phyloP scores from a whole-genome alignment of 257 asterid genomes.

The Solanum pimpinellifolium region DNA sequence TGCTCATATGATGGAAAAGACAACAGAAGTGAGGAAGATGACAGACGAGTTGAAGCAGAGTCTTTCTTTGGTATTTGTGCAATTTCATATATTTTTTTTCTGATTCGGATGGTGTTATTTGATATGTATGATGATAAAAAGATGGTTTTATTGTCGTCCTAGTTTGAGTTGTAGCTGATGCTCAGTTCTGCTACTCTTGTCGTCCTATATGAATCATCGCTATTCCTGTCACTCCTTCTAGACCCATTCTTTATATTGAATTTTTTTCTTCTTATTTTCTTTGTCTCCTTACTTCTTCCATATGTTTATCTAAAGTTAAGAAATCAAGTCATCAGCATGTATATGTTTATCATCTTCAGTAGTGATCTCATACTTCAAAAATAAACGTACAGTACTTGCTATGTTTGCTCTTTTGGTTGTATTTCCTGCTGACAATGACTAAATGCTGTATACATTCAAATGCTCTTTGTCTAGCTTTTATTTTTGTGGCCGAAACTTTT shows the following conservation, averaged over 20 bases:
- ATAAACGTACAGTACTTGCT: not conserved
- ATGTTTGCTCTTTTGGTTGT: not conserved
- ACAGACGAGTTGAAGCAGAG: constrained; percentile 47
- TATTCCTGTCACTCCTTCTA: not conserved
- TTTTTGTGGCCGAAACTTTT: not conserved
- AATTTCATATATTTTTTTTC: not conserved
- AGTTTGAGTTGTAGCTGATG: not conserved
- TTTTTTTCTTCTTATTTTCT: not conserved
- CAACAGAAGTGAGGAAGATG: constrained; percentile 66
- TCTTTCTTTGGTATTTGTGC: constrained; percentile 44
- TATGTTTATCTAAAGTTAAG: not conserved
- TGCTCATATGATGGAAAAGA: constrained; percentile 47
- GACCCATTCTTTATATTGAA: not conserved
- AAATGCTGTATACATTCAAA: not conserved
- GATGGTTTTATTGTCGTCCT: not conserved
- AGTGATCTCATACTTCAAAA: not conserved
- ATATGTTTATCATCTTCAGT: not conserved
- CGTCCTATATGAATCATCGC: not conserved
- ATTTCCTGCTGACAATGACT: not conserved
- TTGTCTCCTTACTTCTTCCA: not conserved
- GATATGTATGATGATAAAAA: not conserved
- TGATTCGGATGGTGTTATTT: not conserved
- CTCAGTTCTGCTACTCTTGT: constrained; percentile 1
- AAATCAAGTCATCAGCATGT: not conserved
- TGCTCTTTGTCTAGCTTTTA: not conserved